Conservation (phyloP, 2,329 filamentous ascomycete species). For the Corinectria fuckeliana region DNA sequence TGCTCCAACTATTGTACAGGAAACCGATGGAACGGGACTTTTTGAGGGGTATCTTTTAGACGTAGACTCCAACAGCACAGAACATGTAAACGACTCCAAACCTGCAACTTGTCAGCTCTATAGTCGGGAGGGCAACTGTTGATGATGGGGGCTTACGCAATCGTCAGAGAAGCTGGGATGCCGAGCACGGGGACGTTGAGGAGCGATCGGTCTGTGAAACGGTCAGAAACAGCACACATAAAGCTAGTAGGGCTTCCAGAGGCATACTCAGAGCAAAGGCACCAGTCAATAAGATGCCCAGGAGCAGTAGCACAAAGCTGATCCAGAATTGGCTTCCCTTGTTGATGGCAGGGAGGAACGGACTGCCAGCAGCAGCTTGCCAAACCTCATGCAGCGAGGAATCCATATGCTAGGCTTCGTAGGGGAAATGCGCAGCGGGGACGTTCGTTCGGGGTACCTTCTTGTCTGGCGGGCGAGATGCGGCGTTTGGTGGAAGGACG, state of each 20-base stretch:
- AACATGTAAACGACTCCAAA: conserved; percentile 98
- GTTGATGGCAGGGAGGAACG: conserved; percentile 79
- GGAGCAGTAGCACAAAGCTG: conserved; percentile 75
- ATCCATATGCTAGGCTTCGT: conserved; percentile 65
- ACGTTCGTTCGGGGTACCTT: neutral
- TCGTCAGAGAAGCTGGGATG: conserved; percentile 83
- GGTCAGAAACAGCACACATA: conserved; percentile 29
- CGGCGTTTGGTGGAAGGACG: conserved; percentile 4
- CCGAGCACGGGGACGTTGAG: conserved; percentile 79
- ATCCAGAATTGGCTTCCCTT: conserved; percentile 87
- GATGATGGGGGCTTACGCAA: conserved; percentile 72
- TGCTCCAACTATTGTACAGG: conserved; percentile 48
- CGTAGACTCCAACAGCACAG: conserved; percentile 97
- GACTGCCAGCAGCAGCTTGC: conserved; percentile 88
- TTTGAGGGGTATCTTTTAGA: conserved; percentile 68
- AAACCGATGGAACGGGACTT: conserved; percentile 41
- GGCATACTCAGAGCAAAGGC: conserved; percentile 84
- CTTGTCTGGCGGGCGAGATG: neutral
- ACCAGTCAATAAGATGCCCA: conserved; percentile 75
- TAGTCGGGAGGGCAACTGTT: neutral
- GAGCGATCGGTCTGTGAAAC: conserved; percentile 76
- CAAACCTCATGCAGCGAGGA: conserved; percentile 87
- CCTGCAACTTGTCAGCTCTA: conserved; percentile 53
- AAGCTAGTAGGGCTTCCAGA: neutral
- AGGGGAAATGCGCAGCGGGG: neutral